Base-by-base conservation (phyloP, 495 filamentous ascomycete genomes). In the Neurospora sublineolata region DNA sequence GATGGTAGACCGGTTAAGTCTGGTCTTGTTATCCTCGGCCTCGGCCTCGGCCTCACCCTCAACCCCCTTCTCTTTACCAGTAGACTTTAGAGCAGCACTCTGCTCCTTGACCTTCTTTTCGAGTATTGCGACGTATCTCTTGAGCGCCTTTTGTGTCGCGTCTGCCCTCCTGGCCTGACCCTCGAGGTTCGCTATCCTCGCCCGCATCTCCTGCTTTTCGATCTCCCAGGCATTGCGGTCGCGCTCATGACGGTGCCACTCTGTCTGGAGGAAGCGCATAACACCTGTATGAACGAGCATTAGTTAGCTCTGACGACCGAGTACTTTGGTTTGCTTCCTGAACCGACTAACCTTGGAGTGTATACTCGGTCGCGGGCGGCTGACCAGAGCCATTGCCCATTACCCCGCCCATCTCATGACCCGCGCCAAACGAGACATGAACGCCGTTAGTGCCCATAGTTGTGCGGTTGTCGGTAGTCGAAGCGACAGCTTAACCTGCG, bases 191-290 rank as follows among this genome's bases (percentile, higher is more conserved):
- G 94, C 95, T 82, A 99, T 97, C 79, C 94, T 90, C 73, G 92
- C 93, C 82, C 97, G 98, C 95, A 99, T 99, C 84, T 98, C 95
- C 72, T 96, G 95, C 78, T 93, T 89, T 82, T 99, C 95, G 79
- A 99, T 99, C 78, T 98, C 95, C 95, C 95, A 99, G 27, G 93
- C 91, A 81, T 99, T 99, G 76, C 96, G 91, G 76, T 97, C 96
- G 82, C 95, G 92, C 80, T 99, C 95, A 78, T 98, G 94, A 74
- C 93, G 90, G 81, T 99, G 96, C 95, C 95, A 98, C 87, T 99
- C 95, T 41, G 94, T 94, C 84, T 98, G 96, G 40, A 99, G 89
- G 80, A 98, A 98, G 80, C 95, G 94, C 95, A 99, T 99, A 41
- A 99, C 95, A 78, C 95, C 94, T 98, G 75, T 41, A 60, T 33